Conservation (phyloP, 2,329 filamentous ascomycete genomes). For the Pseudopithomyces maydicus region DNA sequence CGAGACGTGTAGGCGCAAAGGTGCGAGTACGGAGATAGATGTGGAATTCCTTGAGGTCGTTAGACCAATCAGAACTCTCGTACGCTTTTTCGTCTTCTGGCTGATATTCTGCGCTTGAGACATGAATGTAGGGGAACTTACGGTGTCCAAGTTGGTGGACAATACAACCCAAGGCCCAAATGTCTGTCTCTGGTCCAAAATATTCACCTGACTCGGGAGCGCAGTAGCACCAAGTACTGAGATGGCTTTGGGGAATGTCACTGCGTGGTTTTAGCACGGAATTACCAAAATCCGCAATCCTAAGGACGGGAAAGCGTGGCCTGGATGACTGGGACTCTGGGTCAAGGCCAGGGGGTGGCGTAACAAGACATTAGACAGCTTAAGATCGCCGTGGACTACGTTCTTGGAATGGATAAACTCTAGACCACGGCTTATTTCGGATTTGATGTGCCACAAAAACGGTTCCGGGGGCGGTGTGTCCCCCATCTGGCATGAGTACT, state of each 20-base stretch:
- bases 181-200: slow-evolving; percentile 1
- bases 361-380: slow-evolving; percentile 1
- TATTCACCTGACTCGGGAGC: neutral
- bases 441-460: slow-evolving; percentile 3
- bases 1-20: neutral
- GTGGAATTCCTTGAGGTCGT: neutral
- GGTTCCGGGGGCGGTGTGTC: neutral
- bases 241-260: neutral
- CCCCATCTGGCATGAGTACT: neutral
- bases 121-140: neutral
- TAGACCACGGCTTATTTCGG: neutral
- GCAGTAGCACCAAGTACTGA: neutral
- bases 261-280: neutral
- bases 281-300: neutral
- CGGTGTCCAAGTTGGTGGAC: neutral
- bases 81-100: neutral
- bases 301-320: neutral
- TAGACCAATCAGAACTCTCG: neutral
- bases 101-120: neutral
- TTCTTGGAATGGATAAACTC: neutral
- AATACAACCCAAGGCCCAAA: slow-evolving; percentile 4
- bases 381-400: slow-evolving; percentile 2
- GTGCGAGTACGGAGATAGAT: neutral
- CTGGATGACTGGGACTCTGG: neutral
- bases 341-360: neutral